Evolutionary conservation across 2,329 filamentous ascomycete genomes (phyloP).

Genomic region (Penicillium decumbens): DNA sequence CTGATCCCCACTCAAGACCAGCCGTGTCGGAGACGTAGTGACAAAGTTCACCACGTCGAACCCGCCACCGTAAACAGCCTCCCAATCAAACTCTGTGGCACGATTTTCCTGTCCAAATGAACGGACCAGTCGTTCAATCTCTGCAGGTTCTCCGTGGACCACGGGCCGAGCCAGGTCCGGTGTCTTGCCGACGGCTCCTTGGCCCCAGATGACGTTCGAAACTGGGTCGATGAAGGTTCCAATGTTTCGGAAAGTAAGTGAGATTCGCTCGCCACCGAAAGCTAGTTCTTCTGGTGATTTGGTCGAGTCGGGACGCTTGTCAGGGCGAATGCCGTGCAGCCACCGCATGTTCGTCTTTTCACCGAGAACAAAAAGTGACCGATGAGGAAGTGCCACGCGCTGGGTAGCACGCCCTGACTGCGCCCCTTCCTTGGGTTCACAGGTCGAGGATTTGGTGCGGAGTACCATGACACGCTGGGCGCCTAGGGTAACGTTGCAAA

Average conservation of each 20-base stretch:
- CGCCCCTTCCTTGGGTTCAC: conserved; percentile 20
- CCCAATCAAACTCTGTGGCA: conserved; percentile 65
- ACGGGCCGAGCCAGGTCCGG: conserved; percentile 57
- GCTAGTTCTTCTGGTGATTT: conserved; percentile 68
- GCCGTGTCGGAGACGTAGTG: conserved; percentile 30
- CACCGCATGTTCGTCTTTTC: conserved; percentile 75
- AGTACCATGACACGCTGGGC: conserved; percentile 87
- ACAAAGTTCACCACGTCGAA: conserved; percentile 67
- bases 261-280: conserved; percentile 73
- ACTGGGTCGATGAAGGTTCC: conserved; percentile 71
- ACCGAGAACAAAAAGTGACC: conserved; percentile 81
- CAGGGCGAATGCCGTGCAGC: conserved; percentile 86
- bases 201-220: conserved; percentile 76
- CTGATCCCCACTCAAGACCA: conserved; percentile 31
- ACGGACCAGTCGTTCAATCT: conserved; percentile 62
- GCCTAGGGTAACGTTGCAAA: conserved; percentile 91
- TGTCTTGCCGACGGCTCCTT: conserved; percentile 72
- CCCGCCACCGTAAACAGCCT: conserved; percentile 67
- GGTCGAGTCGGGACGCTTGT: conserved; percentile 67
- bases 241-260: conserved; percentile 84
- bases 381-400: conserved; percentile 74
- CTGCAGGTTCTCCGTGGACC: conserved; percentile 62
- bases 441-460: conserved; percentile 59
- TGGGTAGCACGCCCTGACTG: conserved; percentile 53
- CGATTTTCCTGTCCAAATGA: conserved; percentile 87